Percentiles rank a stretch among this genome's conserved stretches.
These are phyloP conservation scores for Saraca asoca DNA, from an alignment of 331 rosid species.

Conservation along the genomic window DNA sequence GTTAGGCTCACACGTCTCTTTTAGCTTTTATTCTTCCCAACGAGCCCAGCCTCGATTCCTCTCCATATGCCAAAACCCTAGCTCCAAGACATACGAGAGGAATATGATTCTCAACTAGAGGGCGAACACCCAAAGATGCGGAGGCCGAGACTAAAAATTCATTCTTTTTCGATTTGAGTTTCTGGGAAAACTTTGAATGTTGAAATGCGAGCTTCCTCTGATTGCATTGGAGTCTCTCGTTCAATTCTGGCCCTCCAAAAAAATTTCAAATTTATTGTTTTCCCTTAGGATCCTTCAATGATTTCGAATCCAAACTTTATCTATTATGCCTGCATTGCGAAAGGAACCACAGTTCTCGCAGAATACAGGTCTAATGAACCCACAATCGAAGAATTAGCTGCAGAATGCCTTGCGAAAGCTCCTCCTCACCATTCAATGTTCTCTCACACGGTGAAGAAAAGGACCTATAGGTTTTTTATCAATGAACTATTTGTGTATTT, in stretches of 20 bases:
- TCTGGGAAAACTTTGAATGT: slow-evolving; percentile 20
- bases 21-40: too few species aligned
- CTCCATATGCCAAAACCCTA: slow-evolving; percentile 20
- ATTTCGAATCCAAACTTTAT: slow-evolving; percentile 70
- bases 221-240: not conserved
- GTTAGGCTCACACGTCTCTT: too few species aligned
- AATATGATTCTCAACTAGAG: not conserved
- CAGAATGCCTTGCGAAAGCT: slow-evolving; percentile 57
- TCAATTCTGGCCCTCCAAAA: not conserved
- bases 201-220: slow-evolving; percentile 9
- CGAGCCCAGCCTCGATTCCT: not conserved
- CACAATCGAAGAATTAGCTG: slow-evolving; percentile 57
- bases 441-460: slow-evolving; percentile 62
- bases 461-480: slow-evolving; percentile 59
- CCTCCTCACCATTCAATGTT: slow-evolving; percentile 67
- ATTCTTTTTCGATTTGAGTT: not conserved
- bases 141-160: slow-evolving; percentile 3
- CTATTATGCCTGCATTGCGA: slow-evolving; percentile 77
- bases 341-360: slow-evolving; percentile 56
- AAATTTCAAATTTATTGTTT: not conserved
- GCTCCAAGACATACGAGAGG: not conserved
- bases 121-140: not conserved
- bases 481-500: slow-evolving; percentile 61
- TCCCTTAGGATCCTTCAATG: slow-evolving; percentile 43
- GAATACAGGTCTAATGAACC: slow-evolving; percentile 47